Percentiles rank a stretch among this genome's conserved stretches.
Evolutionary conservation across 2,329 filamentous ascomycete genomes (phyloP).

Genomic region (Delphinella strobiligena): DNA sequence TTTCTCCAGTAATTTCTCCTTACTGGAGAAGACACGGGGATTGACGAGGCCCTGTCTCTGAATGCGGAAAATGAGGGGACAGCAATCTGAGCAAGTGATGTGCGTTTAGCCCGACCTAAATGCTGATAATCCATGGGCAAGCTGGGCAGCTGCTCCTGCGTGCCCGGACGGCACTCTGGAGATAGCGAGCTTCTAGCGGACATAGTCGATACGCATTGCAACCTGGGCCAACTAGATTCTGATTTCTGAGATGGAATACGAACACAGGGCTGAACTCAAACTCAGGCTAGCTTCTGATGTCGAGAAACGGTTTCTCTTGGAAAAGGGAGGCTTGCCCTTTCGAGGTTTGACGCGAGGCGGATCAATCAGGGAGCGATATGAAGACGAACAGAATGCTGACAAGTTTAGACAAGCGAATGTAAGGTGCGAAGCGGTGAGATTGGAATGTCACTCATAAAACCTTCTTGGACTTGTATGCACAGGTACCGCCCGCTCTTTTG

Average conservation of each 20-base stretch:
- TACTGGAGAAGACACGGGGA: slow-evolving; percentile 31
- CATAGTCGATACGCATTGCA: not conserved
- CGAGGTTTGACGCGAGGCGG: not conserved
- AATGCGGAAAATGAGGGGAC: slow-evolving; percentile 33
- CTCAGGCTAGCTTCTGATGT: too few relatives aligned
- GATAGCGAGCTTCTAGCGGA: not conserved
- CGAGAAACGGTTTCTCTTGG: not conserved
- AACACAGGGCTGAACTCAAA: too few relatives aligned
- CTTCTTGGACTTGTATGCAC: not conserved
- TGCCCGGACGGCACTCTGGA: not conserved
- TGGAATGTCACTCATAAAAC: not conserved
- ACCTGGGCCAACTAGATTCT: not conserved
- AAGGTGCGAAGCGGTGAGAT: not conserved
- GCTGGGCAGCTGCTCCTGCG: slow-evolving; percentile 7
- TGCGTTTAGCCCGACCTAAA: not conserved
- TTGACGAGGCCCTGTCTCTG: slow-evolving; percentile 28
- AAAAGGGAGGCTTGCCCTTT: not conserved
- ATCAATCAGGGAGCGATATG: not conserved
- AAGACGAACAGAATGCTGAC: not conserved
- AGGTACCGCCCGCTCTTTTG: not conserved
- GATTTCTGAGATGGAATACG: not conserved
- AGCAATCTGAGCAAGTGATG: slow-evolving; percentile 27
- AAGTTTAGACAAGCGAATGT: not conserved
- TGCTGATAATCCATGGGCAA: not conserved
- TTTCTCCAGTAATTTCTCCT: slow-evolving; percentile 44